Percentiles rank a stretch among this genome's conserved stretches.
These are phyloP conservation scores for Gloeopeniophorella convolvens DNA, from an alignment of 768 basidiomycete genomes.

Conservation along the genomic window DNA sequence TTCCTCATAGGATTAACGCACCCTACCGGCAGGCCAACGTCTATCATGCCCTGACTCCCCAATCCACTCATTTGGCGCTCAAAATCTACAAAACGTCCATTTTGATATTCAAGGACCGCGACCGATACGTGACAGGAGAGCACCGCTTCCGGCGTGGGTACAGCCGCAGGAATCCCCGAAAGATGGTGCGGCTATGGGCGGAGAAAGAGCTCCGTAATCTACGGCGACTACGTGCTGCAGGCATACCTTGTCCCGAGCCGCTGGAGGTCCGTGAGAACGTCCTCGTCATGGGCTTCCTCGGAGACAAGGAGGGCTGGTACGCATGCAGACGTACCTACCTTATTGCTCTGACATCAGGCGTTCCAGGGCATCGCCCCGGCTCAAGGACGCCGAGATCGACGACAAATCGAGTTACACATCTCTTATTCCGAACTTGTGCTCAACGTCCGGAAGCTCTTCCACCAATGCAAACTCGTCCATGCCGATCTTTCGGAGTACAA, in stretches of 20 bases:
- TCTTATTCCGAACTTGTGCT: slow-evolving; percentile 80
- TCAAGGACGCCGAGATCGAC: slow-evolving; percentile 79
- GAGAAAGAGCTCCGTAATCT: slow-evolving; percentile 99
- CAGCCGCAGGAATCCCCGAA: slow-evolving; percentile 83
- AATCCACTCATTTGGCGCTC: slow-evolving; percentile 65
- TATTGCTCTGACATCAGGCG: slow-evolving; percentile 2
- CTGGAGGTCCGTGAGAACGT: slow-evolving; percentile 95
- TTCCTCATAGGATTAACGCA: not conserved
- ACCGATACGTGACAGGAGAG: slow-evolving; percentile 93
- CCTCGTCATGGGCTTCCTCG: slow-evolving; percentile 91
- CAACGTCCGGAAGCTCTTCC: slow-evolving; percentile 77
- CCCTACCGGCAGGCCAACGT: slow-evolving; percentile 73
- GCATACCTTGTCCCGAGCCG: slow-evolving; percentile 81
- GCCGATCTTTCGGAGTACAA: slow-evolving; percentile 99
- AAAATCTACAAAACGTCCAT: slow-evolving; percentile 99
- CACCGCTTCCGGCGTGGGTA: slow-evolving; percentile 91
- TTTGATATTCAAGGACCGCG: slow-evolving; percentile 94
- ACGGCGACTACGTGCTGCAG: slow-evolving; percentile 74
- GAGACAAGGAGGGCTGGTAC: slow-evolving; percentile 75
- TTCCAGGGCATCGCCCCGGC: slow-evolving; percentile 80
- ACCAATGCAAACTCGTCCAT: slow-evolving; percentile 89
- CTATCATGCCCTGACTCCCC: slow-evolving; percentile 74
- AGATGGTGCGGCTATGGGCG: slow-evolving; percentile 98
- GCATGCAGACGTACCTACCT: slow-evolving; percentile 25
- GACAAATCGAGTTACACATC: slow-evolving; percentile 39